These are phyloP conservation scores for Russula sp. DNA, from an alignment of 768 basidiomycete genomes.

Conservation along the genomic window DNA sequence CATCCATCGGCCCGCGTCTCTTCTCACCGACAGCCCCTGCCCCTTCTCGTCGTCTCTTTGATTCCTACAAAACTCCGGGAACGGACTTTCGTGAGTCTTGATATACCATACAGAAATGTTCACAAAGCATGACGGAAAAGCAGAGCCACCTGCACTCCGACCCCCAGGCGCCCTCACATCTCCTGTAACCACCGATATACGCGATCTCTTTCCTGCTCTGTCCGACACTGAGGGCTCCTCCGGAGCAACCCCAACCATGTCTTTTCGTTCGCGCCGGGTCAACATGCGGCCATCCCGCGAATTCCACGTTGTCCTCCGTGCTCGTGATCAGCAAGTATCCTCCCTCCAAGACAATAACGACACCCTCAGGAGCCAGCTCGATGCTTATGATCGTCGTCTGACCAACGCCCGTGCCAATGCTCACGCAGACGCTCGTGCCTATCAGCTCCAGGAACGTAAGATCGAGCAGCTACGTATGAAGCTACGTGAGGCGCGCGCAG, in stretches of 20 bases:
- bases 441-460: slow-evolving; percentile 20
- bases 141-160: neutral
- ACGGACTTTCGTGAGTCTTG: slow-evolving; percentile 10
- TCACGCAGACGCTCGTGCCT: slow-evolving; percentile 10
- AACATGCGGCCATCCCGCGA: slow-evolving; percentile 17
- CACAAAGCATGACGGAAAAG: neutral
- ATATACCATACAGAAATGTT: neutral
- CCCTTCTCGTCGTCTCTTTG: neutral
- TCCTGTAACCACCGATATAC: neutral
- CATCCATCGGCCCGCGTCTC: neutral
- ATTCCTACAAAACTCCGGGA: neutral
- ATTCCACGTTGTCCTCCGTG: slow-evolving; percentile 15
- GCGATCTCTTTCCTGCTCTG: neutral
- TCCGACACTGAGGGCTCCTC: neutral
- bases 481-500: slow-evolving; percentile 14
- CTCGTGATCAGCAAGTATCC: slow-evolving; percentile 17
- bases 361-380: slow-evolving; percentile 12
- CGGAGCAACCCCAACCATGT: slow-evolving; percentile 3
- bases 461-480: slow-evolving; percentile 17
- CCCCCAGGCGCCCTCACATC: neutral
- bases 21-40: neutral
- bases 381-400: slow-evolving; percentile 11
- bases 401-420: slow-evolving; percentile 18
- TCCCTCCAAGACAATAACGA: slow-evolving; percentile 14
- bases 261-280: slow-evolving; percentile 13